These are phyloP conservation scores for Cutaneotrichosporon arboriforme DNA, from an alignment of 1,284 basidiomycete species.

Conservation along the genomic window DNA sequence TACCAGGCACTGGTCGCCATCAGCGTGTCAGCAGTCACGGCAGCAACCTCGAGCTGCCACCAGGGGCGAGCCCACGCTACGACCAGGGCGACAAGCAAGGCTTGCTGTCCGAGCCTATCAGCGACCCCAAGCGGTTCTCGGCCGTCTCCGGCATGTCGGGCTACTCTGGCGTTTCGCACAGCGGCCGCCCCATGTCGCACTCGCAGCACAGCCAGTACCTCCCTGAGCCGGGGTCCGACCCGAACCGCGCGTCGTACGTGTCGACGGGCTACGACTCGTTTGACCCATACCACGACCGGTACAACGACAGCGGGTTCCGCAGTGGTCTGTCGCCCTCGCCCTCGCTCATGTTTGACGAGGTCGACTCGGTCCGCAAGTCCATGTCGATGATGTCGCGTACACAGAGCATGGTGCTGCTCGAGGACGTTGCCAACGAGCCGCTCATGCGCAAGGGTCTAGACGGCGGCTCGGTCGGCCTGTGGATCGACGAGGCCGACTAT, in stretches of 20 bases:
- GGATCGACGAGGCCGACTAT: slow-evolving; percentile 64
- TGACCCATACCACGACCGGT: slow-evolving; percentile 28
- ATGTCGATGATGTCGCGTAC: slow-evolving; percentile 26
- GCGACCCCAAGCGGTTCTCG: neutral
- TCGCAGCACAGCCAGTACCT: neutral
- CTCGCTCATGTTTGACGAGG: slow-evolving; percentile 33
- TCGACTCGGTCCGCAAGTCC: slow-evolving; percentile 23
- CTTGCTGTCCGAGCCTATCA: neutral
- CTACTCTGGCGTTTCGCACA: neutral
- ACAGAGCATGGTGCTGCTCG: slow-evolving; percentile 42
- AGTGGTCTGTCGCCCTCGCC: slow-evolving; percentile 23
- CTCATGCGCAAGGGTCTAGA: neutral
- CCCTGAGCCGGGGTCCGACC: neutral
- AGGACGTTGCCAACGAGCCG: slow-evolving; percentile 22
- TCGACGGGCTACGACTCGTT: slow-evolving; percentile 29
- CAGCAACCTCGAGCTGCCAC: neutral
- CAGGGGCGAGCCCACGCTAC: neutral
- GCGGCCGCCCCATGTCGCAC: neutral
- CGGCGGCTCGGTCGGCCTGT: slow-evolving; percentile 22
- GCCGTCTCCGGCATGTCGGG: neutral
- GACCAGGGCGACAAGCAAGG: neutral
- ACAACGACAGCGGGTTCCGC: no score
- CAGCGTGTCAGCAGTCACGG: neutral
- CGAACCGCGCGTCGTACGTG: slow-evolving; percentile 17
- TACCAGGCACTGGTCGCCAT: no score